Base-by-base conservation (phyloP, 2,329 filamentous ascomycete genomes). In the Zelopaecilomyces penicillatus region DNA sequence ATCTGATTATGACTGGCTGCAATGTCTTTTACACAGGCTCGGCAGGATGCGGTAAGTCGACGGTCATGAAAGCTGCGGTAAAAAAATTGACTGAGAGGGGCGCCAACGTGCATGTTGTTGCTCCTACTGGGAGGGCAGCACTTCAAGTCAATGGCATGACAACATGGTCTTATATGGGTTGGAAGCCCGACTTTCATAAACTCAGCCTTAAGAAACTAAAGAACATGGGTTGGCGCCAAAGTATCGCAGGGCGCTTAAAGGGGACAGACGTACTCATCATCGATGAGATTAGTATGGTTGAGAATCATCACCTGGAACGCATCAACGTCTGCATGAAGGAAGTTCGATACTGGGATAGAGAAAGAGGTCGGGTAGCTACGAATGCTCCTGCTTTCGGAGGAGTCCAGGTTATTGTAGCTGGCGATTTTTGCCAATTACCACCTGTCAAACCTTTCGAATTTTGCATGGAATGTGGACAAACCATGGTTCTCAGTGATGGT, bases 11-110 rank as follows among this genome's bases (percentile, higher is more conserved):
- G 6, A 62, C 60, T 2, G 74, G 77, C 0, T 49, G 55, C 1
- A 83, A 83, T 45, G 75, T 83, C 10, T 84, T 83, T 55, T 83
- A 76, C 51, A 83, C 78, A 0, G 80, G 80, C 4, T 78, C 76
- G 0, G 80, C 79, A n/a, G 80, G 80, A 0, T 58, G 54, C 6
- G 58, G 57, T 6, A 61, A 61, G 30, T 61, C 57, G 0, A 59
- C 56, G 1, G 54, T 57, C 3, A 37, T 61, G 1, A 57, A 57
- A 33, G 50, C 50, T 5, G 54, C 56, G 0, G 52, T 61, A 1
- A 41, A 34, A 29, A 49, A 29, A 42, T 47, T 61, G 10, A 8
- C 38, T n/a, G 36, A 4, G 0, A 37, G 5, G 10, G 37, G 36
- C 0, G 41, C 60, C 35, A 53, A 27, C 0, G 76, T 82, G 3